Conservation (phyloP, 2,329 filamentous ascomycete genomes). For the Fusarium anthophilum region DNA sequence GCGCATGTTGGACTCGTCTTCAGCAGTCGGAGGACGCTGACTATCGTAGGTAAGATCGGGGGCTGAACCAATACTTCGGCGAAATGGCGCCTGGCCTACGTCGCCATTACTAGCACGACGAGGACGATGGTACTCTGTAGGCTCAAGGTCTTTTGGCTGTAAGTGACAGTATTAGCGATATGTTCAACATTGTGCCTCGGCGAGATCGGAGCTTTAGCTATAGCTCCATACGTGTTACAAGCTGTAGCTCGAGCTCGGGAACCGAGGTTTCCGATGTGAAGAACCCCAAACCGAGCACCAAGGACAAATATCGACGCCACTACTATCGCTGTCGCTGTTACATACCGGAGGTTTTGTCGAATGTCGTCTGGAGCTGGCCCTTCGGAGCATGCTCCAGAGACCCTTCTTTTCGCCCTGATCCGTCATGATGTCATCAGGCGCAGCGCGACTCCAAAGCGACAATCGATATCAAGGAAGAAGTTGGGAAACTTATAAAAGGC, state of each 20-base stretch:
- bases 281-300: not conserved
- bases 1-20: conserved; percentile 44
- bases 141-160: conserved; percentile 29
- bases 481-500: not conserved
- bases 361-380: conserved; percentile 50
- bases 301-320: not conserved
- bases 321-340: not conserved
- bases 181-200: conserved; percentile 2
- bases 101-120: conserved; percentile 34
- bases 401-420: conserved; percentile 52
- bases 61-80: conserved; percentile 50
- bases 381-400: conserved; percentile 62
- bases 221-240: conserved; percentile 14
- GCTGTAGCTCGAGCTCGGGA: conserved; percentile 17
- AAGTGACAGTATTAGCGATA: conserved; percentile 12
- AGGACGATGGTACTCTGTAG: conserved; percentile 33
- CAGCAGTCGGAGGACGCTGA: conserved; percentile 28
- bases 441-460: conserved; percentile 25
- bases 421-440: conserved; percentile 45
- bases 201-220: conserved; percentile 19
- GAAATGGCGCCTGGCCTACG: conserved; percentile 8
- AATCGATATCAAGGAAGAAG: conserved; percentile 2
- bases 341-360: conserved; percentile 37
- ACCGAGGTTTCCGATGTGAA: not conserved
- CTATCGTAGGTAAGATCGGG: conserved; percentile 41